A percentile compares a stretch with the other conserved stretches of the same genome.
phyloP scores from a whole-genome alignment of 768 basidiomycete genomes.

The Xerocomellus chrysenteron region DNA sequence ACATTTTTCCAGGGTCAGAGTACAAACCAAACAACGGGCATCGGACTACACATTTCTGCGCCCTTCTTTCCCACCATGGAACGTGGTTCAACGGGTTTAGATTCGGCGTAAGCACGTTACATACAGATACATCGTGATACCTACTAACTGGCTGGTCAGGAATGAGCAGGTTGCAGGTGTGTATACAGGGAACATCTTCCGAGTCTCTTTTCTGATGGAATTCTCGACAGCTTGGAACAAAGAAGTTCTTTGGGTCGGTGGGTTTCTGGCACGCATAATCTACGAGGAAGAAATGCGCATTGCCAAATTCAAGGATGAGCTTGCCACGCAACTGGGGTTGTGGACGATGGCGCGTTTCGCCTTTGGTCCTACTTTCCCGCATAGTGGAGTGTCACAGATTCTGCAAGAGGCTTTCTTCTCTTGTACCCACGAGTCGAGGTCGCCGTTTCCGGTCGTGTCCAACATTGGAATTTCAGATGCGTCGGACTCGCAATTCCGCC shows the following conservation, averaged over 20 bases:
- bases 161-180: constrained; percentile 81
- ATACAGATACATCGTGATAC: background rate
- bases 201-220: background rate
- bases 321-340: constrained; percentile 38
- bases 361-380: constrained; percentile 30
- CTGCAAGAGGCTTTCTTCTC: constrained; percentile 17
- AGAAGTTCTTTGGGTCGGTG: constrained; percentile 81
- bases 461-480: constrained; percentile 1
- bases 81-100: constrained; percentile 86
- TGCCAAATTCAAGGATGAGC: background rate
- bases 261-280: constrained; percentile 74
- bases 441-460: constrained; percentile 16
- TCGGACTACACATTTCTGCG: constrained; percentile 61
- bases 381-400: constrained; percentile 31
- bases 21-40: constrained; percentile 87
- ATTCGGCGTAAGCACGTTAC: constrained; percentile 61
- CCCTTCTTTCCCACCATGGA: constrained; percentile 96
- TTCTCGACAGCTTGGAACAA: constrained; percentile 73
- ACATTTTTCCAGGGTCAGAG: constrained; percentile 65
- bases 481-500: constrained; percentile 6
- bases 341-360: constrained; percentile 87
- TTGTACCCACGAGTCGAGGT: background rate
- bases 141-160: constrained; percentile 36
- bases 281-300: constrained; percentile 75
- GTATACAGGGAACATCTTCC: constrained; percentile 15